phyloP scores from a whole-genome alignment of 805 yeast species.

The Starmera amethionina region DNA sequence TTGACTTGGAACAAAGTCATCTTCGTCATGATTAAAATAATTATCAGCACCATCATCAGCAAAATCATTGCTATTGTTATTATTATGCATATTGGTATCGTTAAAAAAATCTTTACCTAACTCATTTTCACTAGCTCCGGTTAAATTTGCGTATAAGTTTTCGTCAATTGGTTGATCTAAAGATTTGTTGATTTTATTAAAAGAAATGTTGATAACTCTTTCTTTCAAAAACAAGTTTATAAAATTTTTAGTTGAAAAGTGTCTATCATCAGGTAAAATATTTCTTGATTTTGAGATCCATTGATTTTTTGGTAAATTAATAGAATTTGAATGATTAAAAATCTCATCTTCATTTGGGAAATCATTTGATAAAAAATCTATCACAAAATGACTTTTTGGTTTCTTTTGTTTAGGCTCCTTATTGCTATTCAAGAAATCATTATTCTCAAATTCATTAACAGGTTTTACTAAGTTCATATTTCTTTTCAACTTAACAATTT shows the following conservation, averaged over 20 bases:
- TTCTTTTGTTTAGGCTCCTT: conserved; percentile 6
- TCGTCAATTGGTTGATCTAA: conserved; percentile 26
- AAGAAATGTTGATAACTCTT: conserved; percentile 28
- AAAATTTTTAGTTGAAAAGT: conserved; percentile 60
- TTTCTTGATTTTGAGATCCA: conserved; percentile 34
- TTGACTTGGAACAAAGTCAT: conserved; percentile 11
- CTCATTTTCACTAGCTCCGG: conserved; percentile 18
- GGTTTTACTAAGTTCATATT: neutral
- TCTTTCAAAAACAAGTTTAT: conserved; percentile 66
- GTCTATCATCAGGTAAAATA: conserved; percentile 63
- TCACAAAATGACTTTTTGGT: conserved; percentile 25
- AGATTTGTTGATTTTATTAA: conserved; percentile 14
- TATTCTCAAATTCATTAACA: neutral
- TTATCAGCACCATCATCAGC: conserved; percentile 26
- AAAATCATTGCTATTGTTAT: conserved; percentile 19
- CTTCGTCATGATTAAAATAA: conserved; percentile 12
- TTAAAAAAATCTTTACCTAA: no score
- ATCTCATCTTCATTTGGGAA: conserved; percentile 26
- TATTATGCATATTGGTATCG: neutral
- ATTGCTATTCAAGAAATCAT: conserved; percentile 1
- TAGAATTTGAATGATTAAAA: conserved; percentile 26
- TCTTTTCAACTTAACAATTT: conserved; percentile 47
- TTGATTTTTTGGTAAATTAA: conserved; percentile 31
- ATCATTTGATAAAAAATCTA: conserved; percentile 32
- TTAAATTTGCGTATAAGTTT: conserved; percentile 59